Evolutionary conservation across 768 basidiomycete species (phyloP), one percentile per base, ranked within the genome.

Genomic region (Rhizopogon vulgaris): DNA sequence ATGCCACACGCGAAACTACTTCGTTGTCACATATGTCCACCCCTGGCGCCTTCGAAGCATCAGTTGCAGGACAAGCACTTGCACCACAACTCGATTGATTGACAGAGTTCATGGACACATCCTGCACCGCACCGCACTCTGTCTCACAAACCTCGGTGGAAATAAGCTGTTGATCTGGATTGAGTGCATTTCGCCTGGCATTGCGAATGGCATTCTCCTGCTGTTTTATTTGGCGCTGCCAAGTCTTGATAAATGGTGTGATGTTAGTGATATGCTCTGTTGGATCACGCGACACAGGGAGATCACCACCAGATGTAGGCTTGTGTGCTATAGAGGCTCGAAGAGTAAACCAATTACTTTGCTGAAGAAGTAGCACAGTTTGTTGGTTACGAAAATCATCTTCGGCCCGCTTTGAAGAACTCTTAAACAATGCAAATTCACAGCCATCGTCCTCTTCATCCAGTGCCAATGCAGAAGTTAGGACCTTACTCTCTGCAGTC

Each of bases 301-400:
- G 4, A 15, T 18, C 15, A 25, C 14, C 25, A 12, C 4, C 42
- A 18, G 42, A 45, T 36, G 3, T 38, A 34, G 9, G 49, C 36
- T 17, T 41, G 27, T 27, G 27, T 27, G 27, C 4, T 27, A 27
- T 7, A 18, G 3, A n/a, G 15, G 14, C 40, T 10, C 17, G 57
- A 12, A 32, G 49, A n/a, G 11, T 45, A 22, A 48, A 49, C 52
- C 45, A 48, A 22, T 27, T 27, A 50, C 22, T 38, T 38, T 53
- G n/a, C 41, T 39, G 17, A 10, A 48, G 52, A 34, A 24, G 48
- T 4, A 48, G 18, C 27, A 53, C 32, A 24, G 48, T 22, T 25
- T 15, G 25, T 52, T 48, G 46, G 14, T 28, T 32, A 4, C 14
- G 24, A 12, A 47, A 47, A 32, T 47, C 46, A 12, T 36, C 14